Base-by-base conservation (phyloP, 2,329 filamentous ascomycete species). In the Alternaria postmessia region DNA sequence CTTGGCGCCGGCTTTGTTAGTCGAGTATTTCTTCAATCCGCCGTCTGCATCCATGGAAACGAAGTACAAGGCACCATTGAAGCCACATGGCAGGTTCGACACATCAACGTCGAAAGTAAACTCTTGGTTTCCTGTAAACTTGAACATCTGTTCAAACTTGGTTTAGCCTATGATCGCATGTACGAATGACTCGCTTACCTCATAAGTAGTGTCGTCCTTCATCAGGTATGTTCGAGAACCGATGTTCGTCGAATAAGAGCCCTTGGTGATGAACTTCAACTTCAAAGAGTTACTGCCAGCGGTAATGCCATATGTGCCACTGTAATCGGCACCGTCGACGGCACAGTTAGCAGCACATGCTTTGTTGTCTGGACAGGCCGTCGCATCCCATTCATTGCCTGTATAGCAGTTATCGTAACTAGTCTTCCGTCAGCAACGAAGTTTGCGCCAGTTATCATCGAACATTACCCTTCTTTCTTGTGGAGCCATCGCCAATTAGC, bases 31-130 rank as follows among this genome's bases (percentile, higher is more conserved):
- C 51, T 81, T 73, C 59, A 82, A 63, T 32, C 88, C 89, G 66
- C 89, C 90, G 68, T 89, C 86, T 7, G 81, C 79, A 16, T 85
- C 82, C 87, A 90, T 90, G 62, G 83, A 79, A 5, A 85, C 80
- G 46, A 90, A 75, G 60, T 75, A 76, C 22, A 74, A 49, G 6
- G 74, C 75, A 39, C 89, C 89, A 73, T 92, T 91, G 54, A 92
- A 79, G 51, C 89, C 90, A 68, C 90, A 92, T 48, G 85, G 85
- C n/a, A 90, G 78, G 59, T 84, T 83, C 18, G 88, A 90, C 20
- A 90, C 63, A 49, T 79, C 77, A 1, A 79, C 75, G 52, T 79
- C 77, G 41, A 79, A 79, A 8, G 70, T 74, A 59, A 79, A 79
- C 61, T 79, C 77, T 89, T 89, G 68, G 41, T 78, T 74, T 20